Evolutionary conservation across 331 rosid species (phyloP).

Genomic region (Ulmus americana): DNA sequence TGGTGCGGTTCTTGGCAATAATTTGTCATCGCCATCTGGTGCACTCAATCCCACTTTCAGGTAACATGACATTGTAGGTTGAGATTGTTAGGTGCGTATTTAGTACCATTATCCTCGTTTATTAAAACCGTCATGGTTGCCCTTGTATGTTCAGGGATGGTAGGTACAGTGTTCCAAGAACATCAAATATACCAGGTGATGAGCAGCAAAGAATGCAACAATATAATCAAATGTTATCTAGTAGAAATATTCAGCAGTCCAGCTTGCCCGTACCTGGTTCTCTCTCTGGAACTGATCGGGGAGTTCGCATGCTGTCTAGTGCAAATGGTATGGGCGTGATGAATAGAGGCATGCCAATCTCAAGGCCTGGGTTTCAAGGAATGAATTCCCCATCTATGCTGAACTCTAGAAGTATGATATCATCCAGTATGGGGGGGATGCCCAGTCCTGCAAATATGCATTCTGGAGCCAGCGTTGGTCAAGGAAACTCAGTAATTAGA

Average conservation of each 20-base stretch:
- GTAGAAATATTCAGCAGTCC: slow-evolving; percentile 69
- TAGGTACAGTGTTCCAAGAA: slow-evolving; percentile 64
- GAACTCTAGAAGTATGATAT: slow-evolving; percentile 65
- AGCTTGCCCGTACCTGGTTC: slow-evolving; percentile 59
- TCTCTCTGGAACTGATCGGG: slow-evolving; percentile 78
- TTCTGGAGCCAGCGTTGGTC: slow-evolving; percentile 72
- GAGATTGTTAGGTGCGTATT: background rate
- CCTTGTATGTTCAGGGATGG: slow-evolving; percentile 48
- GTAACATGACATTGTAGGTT: slow-evolving; percentile 30
- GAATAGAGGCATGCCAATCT: slow-evolving; percentile 57
- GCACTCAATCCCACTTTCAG: slow-evolving; percentile 48
- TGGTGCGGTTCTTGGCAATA: slow-evolving; percentile 54
- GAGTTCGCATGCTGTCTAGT: slow-evolving; percentile 72
- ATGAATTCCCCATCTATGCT: slow-evolving; percentile 65
- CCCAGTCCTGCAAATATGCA: slow-evolving; percentile 76
- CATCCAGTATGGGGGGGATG: slow-evolving; percentile 76
- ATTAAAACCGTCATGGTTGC: background rate
- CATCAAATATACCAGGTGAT: slow-evolving; percentile 60
- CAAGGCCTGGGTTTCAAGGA: slow-evolving; percentile 90
- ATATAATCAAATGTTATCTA: slow-evolving; percentile 64
- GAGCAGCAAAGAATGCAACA: slow-evolving; percentile 91
- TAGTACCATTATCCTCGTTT: background rate
- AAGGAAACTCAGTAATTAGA: slow-evolving; percentile 67
- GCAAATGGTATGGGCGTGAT: slow-evolving; percentile 77
- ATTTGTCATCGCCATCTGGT: slow-evolving; percentile 58